Evolutionary conservation across 805 yeast species (phyloP), one percentile per base, ranked within the genome.

Genomic region (Wickerhamiella vanderwaltii): DNA sequence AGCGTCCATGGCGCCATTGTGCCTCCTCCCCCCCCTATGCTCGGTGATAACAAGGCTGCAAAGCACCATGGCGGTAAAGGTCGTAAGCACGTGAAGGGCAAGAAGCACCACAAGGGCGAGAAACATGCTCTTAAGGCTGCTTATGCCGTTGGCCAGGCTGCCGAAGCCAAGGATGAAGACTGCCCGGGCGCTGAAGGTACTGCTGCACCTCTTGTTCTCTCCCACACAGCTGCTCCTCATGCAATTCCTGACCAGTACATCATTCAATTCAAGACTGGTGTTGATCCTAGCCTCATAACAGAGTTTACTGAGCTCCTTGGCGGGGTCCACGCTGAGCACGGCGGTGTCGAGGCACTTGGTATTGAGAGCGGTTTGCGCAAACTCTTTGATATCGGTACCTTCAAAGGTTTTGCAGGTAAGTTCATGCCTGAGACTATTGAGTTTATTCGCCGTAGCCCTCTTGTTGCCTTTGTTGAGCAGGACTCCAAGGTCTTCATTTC

Each of bases 321-420:
- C 23, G 67, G 38, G 18, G 44, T 46, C 28, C 64, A 64, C 46
- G 52, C 36, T 30, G 48, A 39, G 35, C 47, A 46, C 45, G 43
- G 41, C 39, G 43, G 46, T 24, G 51, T 57, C 45, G 37, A 45
- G 47, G 51, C 86, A 73, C 62, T 53, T 63, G 48, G 46, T 33
- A 41, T 37, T n/a, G 50, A 44, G 28, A 16, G 43, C 19, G 58
- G 59, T 20, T 36, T 61, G 41, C 48, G 51, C 47, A 56, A 58
- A 39, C 48, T 50, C 18, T 61, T 81, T 66, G 58, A 71, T 55
- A 68, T 85, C 49, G 59, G 60, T 32, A 39, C 29, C 20, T 62
- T 84, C 57, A 64, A 66, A 46, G 98, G 97, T 50, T 88, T 87
- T 68, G 67, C 87, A 40, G 98, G 95, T 46, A 71, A 68, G 62